Base-by-base conservation (phyloP, 306 rosid species). In the Ormosia emarginata region DNA sequence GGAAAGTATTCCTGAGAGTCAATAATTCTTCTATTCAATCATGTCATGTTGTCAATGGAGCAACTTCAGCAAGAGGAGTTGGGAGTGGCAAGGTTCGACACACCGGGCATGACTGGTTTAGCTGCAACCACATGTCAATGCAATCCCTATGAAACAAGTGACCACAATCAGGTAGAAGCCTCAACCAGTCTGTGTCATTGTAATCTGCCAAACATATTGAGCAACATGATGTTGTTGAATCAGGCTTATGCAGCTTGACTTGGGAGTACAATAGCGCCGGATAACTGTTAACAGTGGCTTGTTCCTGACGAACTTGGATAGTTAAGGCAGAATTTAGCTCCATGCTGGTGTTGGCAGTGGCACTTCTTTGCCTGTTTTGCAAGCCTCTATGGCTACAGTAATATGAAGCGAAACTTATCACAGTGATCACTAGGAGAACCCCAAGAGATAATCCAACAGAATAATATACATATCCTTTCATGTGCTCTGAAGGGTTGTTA, bases 141-240 rank as follows among this genome's bases (percentile, higher is more conserved):
- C 88, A 87, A 6, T 74, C 75, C 11, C 2, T 75, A 24, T 85
- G 87, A 68, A 82, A 88, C 9, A 79, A 34, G 39, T 88, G 88
- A 3, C 71, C 76, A 53, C 90, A 88, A 50, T 82, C 75, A 6
- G 90, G 87, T 17, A 85, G 67, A 52, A 82, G 29, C 71, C 86
- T 10, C 58, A 88, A 1, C 68, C 70, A 43, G 0, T 88, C 87
- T 4, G 11, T 50, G 55, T 85, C 85, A 58, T 50, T 76, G 55
- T 79, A 87, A 74, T 90, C 93, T 8, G 53, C 79, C 86, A 90
- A 84, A 37, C 91, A 90, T 30, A 87, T 84, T 2, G 91, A 73
- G 81, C 93, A 90, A 65, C 61, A 49, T 1, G 77, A 29, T 14
- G 79, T 18, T n/a, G 67, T 63, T 18, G 84, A 63, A 36, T 46